Evolutionary conservation across 2,329 filamentous ascomycete genomes (phyloP).

Genomic region (Diaporthe caulivora): DNA sequence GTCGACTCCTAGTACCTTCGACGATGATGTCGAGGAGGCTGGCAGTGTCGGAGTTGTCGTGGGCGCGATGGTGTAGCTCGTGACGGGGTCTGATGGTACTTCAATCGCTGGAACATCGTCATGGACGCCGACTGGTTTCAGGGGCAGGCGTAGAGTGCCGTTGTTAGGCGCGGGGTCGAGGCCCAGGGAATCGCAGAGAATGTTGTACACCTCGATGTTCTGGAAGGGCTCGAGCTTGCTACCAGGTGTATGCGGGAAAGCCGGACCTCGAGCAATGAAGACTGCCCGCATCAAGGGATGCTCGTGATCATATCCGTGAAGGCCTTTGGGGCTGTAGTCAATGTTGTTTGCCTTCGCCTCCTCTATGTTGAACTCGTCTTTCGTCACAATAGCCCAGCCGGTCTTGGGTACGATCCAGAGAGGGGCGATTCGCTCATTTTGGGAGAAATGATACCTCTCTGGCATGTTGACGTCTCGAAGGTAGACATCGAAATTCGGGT

Average conservation of each 20-base stretch:
- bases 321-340: conserved; percentile 82
- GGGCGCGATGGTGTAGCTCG: conserved; percentile 43
- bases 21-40: not conserved
- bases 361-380: conserved; percentile 81
- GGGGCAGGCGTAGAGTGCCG: conserved; percentile 82
- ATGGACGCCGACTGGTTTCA: conserved; percentile 74
- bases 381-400: conserved; percentile 91
- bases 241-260: conserved; percentile 88
- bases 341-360: conserved; percentile 73
- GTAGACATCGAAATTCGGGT: conserved; percentile 86
- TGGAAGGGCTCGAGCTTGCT: conserved; percentile 86
- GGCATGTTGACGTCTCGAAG: conserved; percentile 91
- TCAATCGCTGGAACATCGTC: conserved; percentile 60
- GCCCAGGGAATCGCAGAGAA: conserved; percentile 88
- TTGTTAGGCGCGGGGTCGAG: conserved; percentile 84
- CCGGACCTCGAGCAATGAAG: conserved; percentile 91
- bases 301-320: conserved; percentile 96
- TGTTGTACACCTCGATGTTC: conserved; percentile 95
- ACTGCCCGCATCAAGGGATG: conserved; percentile 97
- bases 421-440: conserved; percentile 90
- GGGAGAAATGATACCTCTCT: conserved; percentile 88
- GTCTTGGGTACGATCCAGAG: conserved; percentile 94
- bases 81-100: conserved; percentile 66
- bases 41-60: conserved; percentile 32
- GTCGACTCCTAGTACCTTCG: conserved; percentile 40